Base-by-base conservation (phyloP, 2,329 filamentous ascomycete genomes). In the Colletotrichum simmondsii region DNA sequence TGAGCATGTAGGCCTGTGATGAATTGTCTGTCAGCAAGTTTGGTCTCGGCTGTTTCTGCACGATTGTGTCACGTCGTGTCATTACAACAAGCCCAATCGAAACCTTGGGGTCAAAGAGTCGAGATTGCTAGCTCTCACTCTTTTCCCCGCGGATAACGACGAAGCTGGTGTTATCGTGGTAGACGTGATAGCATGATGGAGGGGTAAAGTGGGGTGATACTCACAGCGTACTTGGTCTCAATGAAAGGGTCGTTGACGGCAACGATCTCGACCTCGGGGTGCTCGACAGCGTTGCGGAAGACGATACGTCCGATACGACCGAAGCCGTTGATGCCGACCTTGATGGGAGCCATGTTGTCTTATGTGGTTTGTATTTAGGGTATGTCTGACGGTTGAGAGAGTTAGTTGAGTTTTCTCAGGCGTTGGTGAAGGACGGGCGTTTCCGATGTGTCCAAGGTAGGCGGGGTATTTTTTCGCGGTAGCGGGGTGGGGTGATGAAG, bases 161-260 rank as follows among this genome's bases (percentile, higher is more conserved):
- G 16, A 19, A 11, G 22, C 11, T 16, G 10, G 58, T 8, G 16
- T 42, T 42, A 42, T 16, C 11, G 16, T 30, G 37, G 11, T 24
- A 30, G 59, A n/a, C 22, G 19, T 58, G 57, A 64, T 56, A 58
- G 63, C 67, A 62, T 54, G 49, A 19, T 30, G 54, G 53, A 63
- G 35, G 56, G 61, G 64, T 30, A 71, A 56, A n/a, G 56, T 57
- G 61, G 62, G 68, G 65, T 49, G 65, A 54, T 73, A 93, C 95
- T 90, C 92, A 98, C 96, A 86, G 97, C 97, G 88, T 98, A 98
- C 86, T 95, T 89, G 82, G 94, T 91, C 88, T 98, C 95, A 88
- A 99, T 98, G 93, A 99, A 98, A 81, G 97, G 97, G 86, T 98
- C 97, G 91, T 99, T 98, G 88, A 98, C 95, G 81, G 97, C 96